phyloP scores from a whole-genome alignment of 1,139 yeast genomes.

The Arxiozyma slooffiae region DNA sequence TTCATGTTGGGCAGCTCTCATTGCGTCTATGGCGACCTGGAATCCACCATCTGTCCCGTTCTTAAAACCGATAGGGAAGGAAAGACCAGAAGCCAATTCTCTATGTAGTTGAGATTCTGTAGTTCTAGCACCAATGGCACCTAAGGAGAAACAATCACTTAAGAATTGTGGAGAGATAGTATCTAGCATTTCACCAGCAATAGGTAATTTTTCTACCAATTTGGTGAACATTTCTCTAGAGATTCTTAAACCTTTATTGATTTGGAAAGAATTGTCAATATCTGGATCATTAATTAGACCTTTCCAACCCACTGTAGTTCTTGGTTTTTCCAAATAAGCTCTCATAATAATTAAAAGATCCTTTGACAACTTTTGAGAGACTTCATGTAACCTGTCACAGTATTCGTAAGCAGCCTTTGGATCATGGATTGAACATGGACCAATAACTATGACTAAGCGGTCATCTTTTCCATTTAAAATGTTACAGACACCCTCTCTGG shows the following conservation, averaged over 20 bases:
- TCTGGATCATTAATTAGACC: slow-evolving; percentile 96
- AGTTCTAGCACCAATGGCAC: slow-evolving; percentile 97
- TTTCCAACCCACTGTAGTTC: slow-evolving; percentile 99
- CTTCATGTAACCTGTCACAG: slow-evolving; percentile 51
- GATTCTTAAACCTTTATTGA: slow-evolving; percentile 86
- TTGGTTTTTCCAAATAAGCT: slow-evolving; percentile 94
- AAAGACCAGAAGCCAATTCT: slow-evolving; percentile 87
- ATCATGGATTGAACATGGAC: slow-evolving; percentile 96
- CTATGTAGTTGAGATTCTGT: slow-evolving; percentile 95
- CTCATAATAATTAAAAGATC: slow-evolving; percentile 89
- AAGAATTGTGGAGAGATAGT: slow-evolving; percentile 93
- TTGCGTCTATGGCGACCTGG: slow-evolving; percentile 88
- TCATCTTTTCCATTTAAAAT: slow-evolving; percentile 71
- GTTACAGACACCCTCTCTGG: slow-evolving; percentile 66
- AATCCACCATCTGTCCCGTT: slow-evolving; percentile 93
- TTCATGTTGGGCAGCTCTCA: slow-evolving; percentile 83
- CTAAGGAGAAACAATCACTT: slow-evolving; percentile 80
- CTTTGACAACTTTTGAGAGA: slow-evolving; percentile 54
- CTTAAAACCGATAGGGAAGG: slow-evolving; percentile 96
- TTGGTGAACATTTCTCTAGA: slow-evolving; percentile 80
- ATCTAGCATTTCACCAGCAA: slow-evolving; percentile 96
- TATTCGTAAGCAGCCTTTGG: slow-evolving; percentile 88
- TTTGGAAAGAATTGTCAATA: slow-evolving; percentile 85
- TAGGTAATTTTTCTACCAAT: slow-evolving; percentile 73
- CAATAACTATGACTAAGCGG: slow-evolving; percentile 72